Conservation (phyloP, 139 green algal species). For the Medakamo hakoo region DNA sequence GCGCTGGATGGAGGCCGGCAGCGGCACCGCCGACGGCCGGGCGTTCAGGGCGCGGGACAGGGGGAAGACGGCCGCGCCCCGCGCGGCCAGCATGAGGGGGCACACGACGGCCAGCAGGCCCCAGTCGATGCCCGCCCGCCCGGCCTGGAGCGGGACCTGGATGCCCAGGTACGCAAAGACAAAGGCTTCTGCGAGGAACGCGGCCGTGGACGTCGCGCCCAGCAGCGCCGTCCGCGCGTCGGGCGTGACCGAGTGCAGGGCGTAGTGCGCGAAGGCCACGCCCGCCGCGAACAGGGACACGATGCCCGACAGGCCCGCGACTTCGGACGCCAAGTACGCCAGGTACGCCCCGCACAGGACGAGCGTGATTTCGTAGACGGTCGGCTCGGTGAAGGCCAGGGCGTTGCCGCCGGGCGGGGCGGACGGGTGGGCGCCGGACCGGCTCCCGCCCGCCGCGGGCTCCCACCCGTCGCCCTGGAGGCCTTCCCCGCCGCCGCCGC, state of each 20-base stretch:
- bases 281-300: slow-evolving; percentile 65
- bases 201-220: slow-evolving; percentile 28
- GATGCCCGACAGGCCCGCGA: slow-evolving; percentile 65
- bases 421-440: not conserved
- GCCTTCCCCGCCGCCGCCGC: not conserved
- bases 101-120: slow-evolving; percentile 18
- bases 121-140: slow-evolving; percentile 5
- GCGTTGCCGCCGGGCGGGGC: not conserved
- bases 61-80: slow-evolving; percentile 42
- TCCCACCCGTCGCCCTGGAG: too few relatives aligned
- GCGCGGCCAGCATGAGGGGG: slow-evolving; percentile 28
- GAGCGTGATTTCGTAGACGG: slow-evolving; percentile 23
- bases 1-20: slow-evolving; percentile 28
- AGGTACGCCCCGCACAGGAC: slow-evolving; percentile 47
- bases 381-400: not conserved
- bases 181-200: slow-evolving; percentile 49
- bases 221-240: slow-evolving; percentile 26
- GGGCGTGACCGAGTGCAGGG: slow-evolving; percentile 28
- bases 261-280: slow-evolving; percentile 50
- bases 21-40: not conserved
- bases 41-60: slow-evolving; percentile 40
- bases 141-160: slow-evolving; percentile 19
- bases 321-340: slow-evolving; percentile 55
- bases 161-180: slow-evolving; percentile 61
- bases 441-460: too few relatives aligned